Base-by-base conservation (phyloP, 495 filamentous ascomycete species). In the Neurospora sp. region DNA sequence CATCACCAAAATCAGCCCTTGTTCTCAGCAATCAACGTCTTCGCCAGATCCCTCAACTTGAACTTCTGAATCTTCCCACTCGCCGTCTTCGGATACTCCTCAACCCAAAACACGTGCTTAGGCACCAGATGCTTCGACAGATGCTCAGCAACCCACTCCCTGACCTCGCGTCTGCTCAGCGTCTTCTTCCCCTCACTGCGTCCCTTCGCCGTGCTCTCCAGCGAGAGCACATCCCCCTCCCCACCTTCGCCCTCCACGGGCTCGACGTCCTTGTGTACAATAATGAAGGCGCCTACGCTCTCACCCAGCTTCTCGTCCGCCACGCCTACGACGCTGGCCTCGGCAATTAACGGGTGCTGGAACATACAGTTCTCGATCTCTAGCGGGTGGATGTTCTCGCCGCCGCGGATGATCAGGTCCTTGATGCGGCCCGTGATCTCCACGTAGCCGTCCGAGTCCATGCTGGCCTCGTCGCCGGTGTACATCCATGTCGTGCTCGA, bases 1-100 rank as follows among this genome's bases (percentile, higher is more conserved):
- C 54, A 8, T 18, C 6, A 66, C 23, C 12, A 66, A 37, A 18
- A 14, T 66, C 54, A 66, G 0, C 27, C 54, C 54, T 66, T 66
- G 3, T 66, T 66, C 54, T 62, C 72, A 5, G 66, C 70, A 31
- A 82, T 27, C 69, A 80, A 37, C 74, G 79, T 72, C 73, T 79
- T 77, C 3, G 82, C 84, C 75, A 79, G 46, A 44, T 94, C 91
- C 80, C 87, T 88, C 77, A 99, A 82, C 81, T 92, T 96, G 82
- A 92, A 98, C 82, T 97, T 98, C 84, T 97, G 93, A 54, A 99
- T 96, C 86, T 99, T 99, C 39, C 96, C 96, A 79, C 93, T 97
- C 23, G 93, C 92, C 27, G 96, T 99, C 86, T 97, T 98, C 9
- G 96, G 96, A 77, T 92, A 96, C 10, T 88, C 85, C 0, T 90